phyloP scores from a whole-genome alignment of 2,329 filamentous ascomycete species.

The Aspergillus novofumigatus region DNA sequence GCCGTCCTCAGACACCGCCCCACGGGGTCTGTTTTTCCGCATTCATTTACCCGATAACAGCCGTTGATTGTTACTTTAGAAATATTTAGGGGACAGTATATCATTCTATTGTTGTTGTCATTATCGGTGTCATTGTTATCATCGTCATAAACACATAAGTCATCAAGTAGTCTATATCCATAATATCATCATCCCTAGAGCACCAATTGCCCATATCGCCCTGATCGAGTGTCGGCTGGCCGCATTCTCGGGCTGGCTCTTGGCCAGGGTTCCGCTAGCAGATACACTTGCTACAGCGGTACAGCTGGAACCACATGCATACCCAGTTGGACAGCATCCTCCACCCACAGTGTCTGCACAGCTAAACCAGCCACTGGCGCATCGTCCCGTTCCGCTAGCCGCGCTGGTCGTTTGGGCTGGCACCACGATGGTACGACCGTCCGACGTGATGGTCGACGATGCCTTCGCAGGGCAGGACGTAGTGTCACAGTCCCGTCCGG shows the following conservation, averaged over 20 bases:
- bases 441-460: constrained; percentile 61
- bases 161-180: constrained; percentile 1
- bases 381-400: constrained; percentile 43
- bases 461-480: constrained; percentile 69
- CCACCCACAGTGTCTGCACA: constrained; percentile 65
- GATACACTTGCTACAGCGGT: constrained; percentile 51
- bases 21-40: constrained; percentile 2
- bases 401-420: constrained; percentile 46
- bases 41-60: neutral
- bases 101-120: constrained; percentile 2
- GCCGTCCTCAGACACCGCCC: neutral
- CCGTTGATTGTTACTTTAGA: too few relatives aligned
- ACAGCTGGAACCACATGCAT: constrained; percentile 70
- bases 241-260: constrained; percentile 28
- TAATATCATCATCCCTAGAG: constrained; percentile 11
- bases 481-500: constrained; percentile 76
- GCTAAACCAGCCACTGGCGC: constrained; percentile 74
- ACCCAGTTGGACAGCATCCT: constrained; percentile 81
- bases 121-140: neutral
- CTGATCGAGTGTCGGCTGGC: constrained; percentile 5
- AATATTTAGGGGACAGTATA: neutral
- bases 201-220: constrained; percentile 4
- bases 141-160: neutral
- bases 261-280: constrained; percentile 50
- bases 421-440: constrained; percentile 68